Evolutionary conservation across 2,329 filamentous ascomycete species (phyloP).

Genomic region (Colletotrichum eremochloae): DNA sequence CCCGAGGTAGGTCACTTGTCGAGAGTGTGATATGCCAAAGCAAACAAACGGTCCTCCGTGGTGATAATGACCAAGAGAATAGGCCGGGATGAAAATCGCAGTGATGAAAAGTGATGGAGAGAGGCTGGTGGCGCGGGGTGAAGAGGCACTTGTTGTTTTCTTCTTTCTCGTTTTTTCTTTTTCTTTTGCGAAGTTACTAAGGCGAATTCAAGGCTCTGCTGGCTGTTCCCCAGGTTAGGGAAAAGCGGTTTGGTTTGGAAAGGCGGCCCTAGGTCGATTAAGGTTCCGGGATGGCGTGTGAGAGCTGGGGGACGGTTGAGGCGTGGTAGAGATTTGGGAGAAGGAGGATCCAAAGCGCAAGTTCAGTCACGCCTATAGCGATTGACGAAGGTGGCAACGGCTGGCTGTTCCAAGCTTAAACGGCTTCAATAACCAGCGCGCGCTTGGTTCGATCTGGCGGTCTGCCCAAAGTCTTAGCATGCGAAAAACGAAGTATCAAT

Average conservation of each 20-base stretch:
- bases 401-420: slow-evolving; percentile 23
- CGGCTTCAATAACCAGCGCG: slow-evolving; percentile 1
- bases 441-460: slow-evolving; percentile 8
- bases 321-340: slow-evolving; percentile 32
- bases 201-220: slow-evolving; percentile 19
- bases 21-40: slow-evolving; percentile 1
- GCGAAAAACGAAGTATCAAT: slow-evolving; percentile 9
- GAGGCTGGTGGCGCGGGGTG: slow-evolving; percentile 34
- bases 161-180: not conserved
- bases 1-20: not conserved
- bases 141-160: slow-evolving; percentile 7
- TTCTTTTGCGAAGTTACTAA: slow-evolving; percentile 17
- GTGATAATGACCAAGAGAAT: slow-evolving; percentile 12
- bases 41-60: slow-evolving; percentile 12
- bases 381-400: slow-evolving; percentile 36
- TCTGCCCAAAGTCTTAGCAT: slow-evolving; percentile 35
- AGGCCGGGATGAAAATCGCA: slow-evolving; percentile 9
- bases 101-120: slow-evolving; percentile 32
- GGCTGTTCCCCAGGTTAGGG: slow-evolving; percentile 36
- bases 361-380: slow-evolving; percentile 17
- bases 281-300: slow-evolving; percentile 41
- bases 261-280: slow-evolving; percentile 30
- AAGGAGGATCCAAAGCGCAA: slow-evolving; percentile 32
- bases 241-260: slow-evolving; percentile 35
- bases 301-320: slow-evolving; percentile 29